phyloP scores from a whole-genome alignment of 768 basidiomycete genomes.

The Psilocybe sp. region DNA sequence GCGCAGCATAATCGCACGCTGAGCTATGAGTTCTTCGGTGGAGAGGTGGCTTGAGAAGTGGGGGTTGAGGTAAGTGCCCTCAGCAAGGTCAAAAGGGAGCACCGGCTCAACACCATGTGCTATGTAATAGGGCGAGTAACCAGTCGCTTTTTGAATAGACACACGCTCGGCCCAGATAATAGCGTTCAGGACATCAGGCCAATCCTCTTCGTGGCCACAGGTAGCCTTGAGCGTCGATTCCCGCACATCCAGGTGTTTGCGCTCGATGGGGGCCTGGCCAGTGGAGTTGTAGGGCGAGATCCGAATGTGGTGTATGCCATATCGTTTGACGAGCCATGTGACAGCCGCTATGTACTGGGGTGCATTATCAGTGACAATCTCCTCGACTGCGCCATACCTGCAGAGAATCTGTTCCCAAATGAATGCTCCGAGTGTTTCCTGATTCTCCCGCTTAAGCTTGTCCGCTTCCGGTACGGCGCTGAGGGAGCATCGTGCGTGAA shows the following conservation, averaged over 20 bases:
- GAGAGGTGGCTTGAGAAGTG: no score
- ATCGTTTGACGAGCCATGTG: conserved; percentile 16
- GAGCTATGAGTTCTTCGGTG: no score
- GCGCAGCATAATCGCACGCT: no score
- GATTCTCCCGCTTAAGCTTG: conserved; percentile 13
- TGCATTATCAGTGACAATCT: conserved; percentile 30
- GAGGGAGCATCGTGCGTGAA: conserved; percentile 21
- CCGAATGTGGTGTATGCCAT: conserved; percentile 30
- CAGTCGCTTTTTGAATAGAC: conserved; percentile 22
- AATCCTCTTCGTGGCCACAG: conserved; percentile 25
- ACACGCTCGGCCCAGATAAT: conserved; percentile 29
- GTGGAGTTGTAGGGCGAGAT: conserved; percentile 41
- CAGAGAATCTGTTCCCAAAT: conserved; percentile 10
- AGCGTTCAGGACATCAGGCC: conserved; percentile 21
- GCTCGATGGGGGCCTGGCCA: conserved; percentile 34
- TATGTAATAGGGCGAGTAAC: conserved; percentile 31
- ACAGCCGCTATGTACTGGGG: conserved; percentile 12
- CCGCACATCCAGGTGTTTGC: conserved; percentile 22
- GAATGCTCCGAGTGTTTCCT: conserved; percentile 1
- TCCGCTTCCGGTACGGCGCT: conserved; percentile 16
- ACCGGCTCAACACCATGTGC: conserved; percentile 29
- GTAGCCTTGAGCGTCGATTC: conserved; percentile 28
- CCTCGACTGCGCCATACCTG: conserved; percentile 19
- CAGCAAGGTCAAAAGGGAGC: conserved; percentile 8
- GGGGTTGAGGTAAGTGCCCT: conserved; percentile 14